A percentile compares a stretch with the other conserved stretches of the same genome.
Conservation (phyloP, 306 rosid genomes). For the Quercus alba region DNA sequence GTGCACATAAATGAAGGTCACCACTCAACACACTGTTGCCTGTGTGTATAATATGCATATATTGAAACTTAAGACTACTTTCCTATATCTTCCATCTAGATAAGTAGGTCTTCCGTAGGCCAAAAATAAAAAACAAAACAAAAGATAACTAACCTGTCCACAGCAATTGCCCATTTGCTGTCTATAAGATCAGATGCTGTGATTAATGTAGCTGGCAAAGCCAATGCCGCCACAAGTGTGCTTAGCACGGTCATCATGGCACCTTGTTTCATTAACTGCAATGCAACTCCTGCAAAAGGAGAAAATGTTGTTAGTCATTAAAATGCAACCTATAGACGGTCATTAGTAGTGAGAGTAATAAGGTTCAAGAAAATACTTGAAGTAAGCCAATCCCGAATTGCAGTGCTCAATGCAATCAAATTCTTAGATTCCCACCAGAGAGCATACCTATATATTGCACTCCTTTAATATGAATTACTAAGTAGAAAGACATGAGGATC, state of each 20-base stretch:
- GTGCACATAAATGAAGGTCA: not conserved
- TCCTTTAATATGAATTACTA: constrained; percentile 15
- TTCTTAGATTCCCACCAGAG: constrained; percentile 50
- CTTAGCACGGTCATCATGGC: constrained; percentile 60
- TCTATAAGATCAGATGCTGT: constrained; percentile 56
- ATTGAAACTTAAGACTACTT: not conserved
- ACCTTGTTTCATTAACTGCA: constrained; percentile 47
- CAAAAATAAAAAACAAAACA: constrained; percentile 3
- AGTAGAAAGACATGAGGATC: constrained; percentile 16
- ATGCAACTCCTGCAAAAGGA: constrained; percentile 24
- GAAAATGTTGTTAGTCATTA: constrained; percentile 5
- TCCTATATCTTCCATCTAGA: not conserved
- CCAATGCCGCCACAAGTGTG: constrained; percentile 49
- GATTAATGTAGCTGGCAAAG: constrained; percentile 48
- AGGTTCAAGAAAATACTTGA: constrained; percentile 41
- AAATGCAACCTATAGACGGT: no score
- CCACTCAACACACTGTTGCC: not conserved
- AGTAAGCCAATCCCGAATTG: constrained; percentile 55
- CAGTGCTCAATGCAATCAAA: constrained; percentile 56
- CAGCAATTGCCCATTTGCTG: constrained; percentile 62
- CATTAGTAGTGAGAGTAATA: not conserved
- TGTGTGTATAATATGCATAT: not conserved
- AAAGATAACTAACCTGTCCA: constrained; percentile 41
- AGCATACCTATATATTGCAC: constrained; percentile 40
- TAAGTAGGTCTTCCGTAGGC: constrained; percentile 12